A percentile compares a stretch with the other conserved stretches of the same genome.
Conservation (phyloP, 805 yeast species). For the Candida ascalaphidarum region DNA sequence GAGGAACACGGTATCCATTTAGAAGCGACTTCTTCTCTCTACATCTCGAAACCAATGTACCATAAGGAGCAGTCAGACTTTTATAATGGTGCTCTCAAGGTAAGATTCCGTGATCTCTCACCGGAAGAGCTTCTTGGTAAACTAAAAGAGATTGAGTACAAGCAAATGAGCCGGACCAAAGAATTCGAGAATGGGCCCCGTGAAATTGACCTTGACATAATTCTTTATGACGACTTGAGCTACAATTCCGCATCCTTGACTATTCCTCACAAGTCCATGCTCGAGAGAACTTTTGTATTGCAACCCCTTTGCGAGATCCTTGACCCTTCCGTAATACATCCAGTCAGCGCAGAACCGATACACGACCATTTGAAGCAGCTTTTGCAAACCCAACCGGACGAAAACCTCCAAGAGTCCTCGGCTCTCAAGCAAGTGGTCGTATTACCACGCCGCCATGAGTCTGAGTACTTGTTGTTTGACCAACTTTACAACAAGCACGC, state of each 20-base stretch:
- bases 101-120: slow-evolving; percentile 43
- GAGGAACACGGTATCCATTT: slow-evolving; percentile 35
- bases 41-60: slow-evolving; percentile 92
- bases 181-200: slow-evolving; percentile 88
- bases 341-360: slow-evolving; percentile 78
- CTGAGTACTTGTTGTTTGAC: slow-evolving; percentile 31
- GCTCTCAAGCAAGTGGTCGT: slow-evolving; percentile 47
- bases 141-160: slow-evolving; percentile 73
- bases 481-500: slow-evolving; percentile 30
- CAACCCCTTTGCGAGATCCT: slow-evolving; percentile 81
- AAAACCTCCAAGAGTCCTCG: slow-evolving; percentile 42
- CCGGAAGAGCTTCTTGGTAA: slow-evolving; percentile 58
- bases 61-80: slow-evolving; percentile 71
- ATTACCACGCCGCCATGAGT: slow-evolving; percentile 10
- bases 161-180: slow-evolving; percentile 62
- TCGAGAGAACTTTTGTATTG: slow-evolving; percentile 84
- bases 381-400: slow-evolving; percentile 20
- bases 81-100: slow-evolving; percentile 71
- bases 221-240: slow-evolving; percentile 56
- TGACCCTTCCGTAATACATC: slow-evolving; percentile 62
- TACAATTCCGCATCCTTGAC: slow-evolving; percentile 51
- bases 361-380: slow-evolving; percentile 57
- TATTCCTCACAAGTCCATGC: slow-evolving; percentile 83
- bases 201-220: slow-evolving; percentile 79
- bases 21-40: slow-evolving; percentile 62